phyloP scores from a whole-genome alignment of 2,329 filamentous ascomycete species.

The Trematosphaeria pertusa region DNA sequence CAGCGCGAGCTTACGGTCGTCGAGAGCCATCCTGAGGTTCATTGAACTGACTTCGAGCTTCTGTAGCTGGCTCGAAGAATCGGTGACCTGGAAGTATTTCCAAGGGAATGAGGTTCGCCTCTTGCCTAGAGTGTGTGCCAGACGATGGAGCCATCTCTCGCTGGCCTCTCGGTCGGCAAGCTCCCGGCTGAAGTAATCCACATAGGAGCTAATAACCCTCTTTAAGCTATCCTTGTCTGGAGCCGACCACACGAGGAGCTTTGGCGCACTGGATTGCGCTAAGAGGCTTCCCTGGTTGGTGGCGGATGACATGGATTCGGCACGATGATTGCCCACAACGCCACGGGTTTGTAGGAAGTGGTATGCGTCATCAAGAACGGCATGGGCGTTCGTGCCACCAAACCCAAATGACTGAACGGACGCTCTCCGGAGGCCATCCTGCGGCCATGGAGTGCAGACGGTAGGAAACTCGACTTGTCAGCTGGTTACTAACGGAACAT shows the following conservation, averaged over 20 bases:
- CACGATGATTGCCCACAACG: constrained; percentile 5
- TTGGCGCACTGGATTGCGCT: background rate
- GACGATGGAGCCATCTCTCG: background rate
- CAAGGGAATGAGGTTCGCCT: background rate
- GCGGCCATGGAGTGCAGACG: constrained; percentile 13
- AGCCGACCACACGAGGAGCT: background rate
- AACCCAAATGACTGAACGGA: constrained; percentile 21
- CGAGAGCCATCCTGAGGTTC: background rate
- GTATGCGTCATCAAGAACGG: constrained; percentile 12
- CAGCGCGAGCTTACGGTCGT: constrained; percentile 5
- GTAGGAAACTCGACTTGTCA: constrained; percentile 4
- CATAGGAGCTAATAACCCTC: background rate
- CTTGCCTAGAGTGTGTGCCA: background rate
- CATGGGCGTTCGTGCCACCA: constrained; percentile 19
- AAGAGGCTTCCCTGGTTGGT: background rate
- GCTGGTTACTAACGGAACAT: background rate
- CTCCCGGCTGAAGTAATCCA: background rate
- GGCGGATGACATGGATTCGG: background rate
- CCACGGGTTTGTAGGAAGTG: background rate
- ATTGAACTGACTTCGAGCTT: background rate
- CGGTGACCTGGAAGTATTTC: background rate
- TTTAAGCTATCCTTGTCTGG: background rate
- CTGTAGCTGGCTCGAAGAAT: background rate
- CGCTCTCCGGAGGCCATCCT: constrained; percentile 3
- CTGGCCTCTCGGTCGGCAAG: no score